Percentiles rank a stretch among this genome's conserved stretches.
Evolutionary conservation across 768 basidiomycete genomes (phyloP).

Genomic region (Xanthoconium purpureum): DNA sequence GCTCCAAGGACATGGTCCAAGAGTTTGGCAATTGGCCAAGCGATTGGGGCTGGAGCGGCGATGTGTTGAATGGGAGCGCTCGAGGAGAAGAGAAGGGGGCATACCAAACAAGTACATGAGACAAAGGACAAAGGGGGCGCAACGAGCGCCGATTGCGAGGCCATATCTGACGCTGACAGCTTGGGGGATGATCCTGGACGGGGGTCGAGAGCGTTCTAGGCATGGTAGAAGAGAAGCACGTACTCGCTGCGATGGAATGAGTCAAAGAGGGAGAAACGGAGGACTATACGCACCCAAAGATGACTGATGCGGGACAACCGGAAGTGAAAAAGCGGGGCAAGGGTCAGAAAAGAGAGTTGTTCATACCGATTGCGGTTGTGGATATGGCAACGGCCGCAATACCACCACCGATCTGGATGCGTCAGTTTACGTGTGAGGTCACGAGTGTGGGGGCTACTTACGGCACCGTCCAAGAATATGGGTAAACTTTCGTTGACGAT

Average conservation of each 20-base stretch:
- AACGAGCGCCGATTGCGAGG: slow-evolving; percentile 73
- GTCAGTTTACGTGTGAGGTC: slow-evolving; percentile 53
- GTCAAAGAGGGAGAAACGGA: not conserved
- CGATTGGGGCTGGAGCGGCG: slow-evolving; percentile 60
- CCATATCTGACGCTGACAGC: slow-evolving; percentile 78
- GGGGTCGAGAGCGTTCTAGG: not conserved
- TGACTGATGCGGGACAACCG: slow-evolving; percentile 43
- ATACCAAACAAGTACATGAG: slow-evolving; percentile 65
- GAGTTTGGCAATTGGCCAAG: slow-evolving; percentile 66
- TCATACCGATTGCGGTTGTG: slow-evolving; percentile 53
- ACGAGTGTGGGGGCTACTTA: slow-evolving; percentile 41
- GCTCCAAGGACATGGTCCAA: slow-evolving; percentile 80
- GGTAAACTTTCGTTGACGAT: slow-evolving; percentile 82
- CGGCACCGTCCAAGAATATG: slow-evolving; percentile 75
- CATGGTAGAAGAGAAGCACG: slow-evolving; percentile 3
- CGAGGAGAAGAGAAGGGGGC: not conserved
- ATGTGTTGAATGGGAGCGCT: too few species aligned
- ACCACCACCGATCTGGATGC: slow-evolving; percentile 58
- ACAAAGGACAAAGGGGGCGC: slow-evolving; percentile 68
- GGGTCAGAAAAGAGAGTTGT: not conserved
- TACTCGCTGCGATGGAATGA: slow-evolving; percentile 36
- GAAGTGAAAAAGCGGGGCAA: not conserved
- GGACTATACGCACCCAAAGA: slow-evolving; percentile 64
- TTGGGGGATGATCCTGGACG: slow-evolving; percentile 61
- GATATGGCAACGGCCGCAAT: slow-evolving; percentile 76